Conservation (phyloP, 75 land plant genomes). For the Chamaecyparis obtusa region DNA sequence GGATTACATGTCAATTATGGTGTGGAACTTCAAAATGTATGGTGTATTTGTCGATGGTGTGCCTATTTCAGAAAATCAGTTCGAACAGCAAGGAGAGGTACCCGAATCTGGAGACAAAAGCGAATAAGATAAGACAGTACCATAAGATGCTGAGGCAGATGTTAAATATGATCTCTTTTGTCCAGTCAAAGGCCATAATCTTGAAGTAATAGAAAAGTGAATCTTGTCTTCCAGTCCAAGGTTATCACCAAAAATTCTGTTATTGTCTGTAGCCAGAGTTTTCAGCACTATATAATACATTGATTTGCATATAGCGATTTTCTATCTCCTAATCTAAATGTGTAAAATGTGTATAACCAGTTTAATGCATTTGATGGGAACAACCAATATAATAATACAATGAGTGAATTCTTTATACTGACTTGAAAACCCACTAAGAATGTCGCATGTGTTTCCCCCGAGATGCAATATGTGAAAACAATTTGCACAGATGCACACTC, state of each 20-base stretch:
- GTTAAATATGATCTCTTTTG: not conserved
- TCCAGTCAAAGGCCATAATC: not conserved
- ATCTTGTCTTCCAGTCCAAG: not conserved
- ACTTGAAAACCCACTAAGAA: not conserved
- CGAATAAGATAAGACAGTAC: not conserved
- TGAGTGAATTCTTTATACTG: not conserved
- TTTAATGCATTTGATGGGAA: not conserved
- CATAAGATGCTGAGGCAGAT: not conserved
- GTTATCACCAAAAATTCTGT: conserved; percentile 7
- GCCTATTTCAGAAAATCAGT: conserved; percentile 10
- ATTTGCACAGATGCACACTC: not conserved
- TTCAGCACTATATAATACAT: not conserved
- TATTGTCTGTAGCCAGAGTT: not conserved
- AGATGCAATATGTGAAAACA: not conserved
- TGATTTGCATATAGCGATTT: not conserved
- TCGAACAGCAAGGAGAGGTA: not conserved
- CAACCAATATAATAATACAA: not conserved
- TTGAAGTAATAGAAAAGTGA: not conserved
- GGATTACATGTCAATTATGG: conserved; percentile 43
- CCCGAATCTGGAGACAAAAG: not conserved
- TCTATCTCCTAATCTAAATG: not conserved
- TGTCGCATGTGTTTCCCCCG: not conserved
- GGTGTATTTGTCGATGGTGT: conserved; percentile 24
- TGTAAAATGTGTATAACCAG: not conserved
- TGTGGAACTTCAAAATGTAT: conserved; percentile 56